A percentile compares a stretch with the other conserved stretches of the same genome.
phyloP scores from a whole-genome alignment of 805 yeast genomes.

The Candida alai region DNA sequence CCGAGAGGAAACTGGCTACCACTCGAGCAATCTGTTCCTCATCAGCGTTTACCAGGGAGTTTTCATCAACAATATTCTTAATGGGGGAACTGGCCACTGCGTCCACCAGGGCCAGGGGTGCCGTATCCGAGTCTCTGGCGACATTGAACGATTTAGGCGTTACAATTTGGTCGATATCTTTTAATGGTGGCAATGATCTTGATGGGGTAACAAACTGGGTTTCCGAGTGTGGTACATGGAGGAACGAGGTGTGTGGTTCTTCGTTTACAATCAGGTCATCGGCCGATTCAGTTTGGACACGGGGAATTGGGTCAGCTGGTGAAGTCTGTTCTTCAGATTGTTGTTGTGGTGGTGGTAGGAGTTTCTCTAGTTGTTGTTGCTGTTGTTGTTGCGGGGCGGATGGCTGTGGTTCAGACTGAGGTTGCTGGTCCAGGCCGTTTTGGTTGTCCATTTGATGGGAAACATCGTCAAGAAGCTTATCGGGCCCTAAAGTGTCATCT shows the following conservation, averaged over 20 bases:
- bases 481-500: no score
- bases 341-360: no score
- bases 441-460: no score
- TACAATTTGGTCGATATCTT: slow-evolving; percentile 37
- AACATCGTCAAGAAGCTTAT: no score
- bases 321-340: no score
- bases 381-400: no score
- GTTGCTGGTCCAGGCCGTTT: no score
- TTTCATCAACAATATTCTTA: slow-evolving; percentile 6
- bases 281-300: slow-evolving; percentile 4
- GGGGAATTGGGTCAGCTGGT: no score
- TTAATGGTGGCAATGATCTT: slow-evolving; percentile 39
- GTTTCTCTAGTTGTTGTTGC: no score
- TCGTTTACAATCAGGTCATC: slow-evolving; percentile 8
- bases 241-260: slow-evolving; percentile 11
- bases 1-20: slow-evolving; percentile 24
- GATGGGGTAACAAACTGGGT: slow-evolving; percentile 35
- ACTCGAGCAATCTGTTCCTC: slow-evolving; percentile 15
- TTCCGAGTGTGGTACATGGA: slow-evolving; percentile 6
- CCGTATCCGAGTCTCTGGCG: slow-evolving; percentile 33
- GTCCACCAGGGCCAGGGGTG: background rate
- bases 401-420: no score
- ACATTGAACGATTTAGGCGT: slow-evolving; percentile 41
- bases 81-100: slow-evolving; percentile 14
- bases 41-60: slow-evolving; percentile 7